These are phyloP conservation scores for Nemania abortiva DNA, from an alignment of 2,329 filamentous ascomycete genomes.

Conservation along the genomic window DNA sequence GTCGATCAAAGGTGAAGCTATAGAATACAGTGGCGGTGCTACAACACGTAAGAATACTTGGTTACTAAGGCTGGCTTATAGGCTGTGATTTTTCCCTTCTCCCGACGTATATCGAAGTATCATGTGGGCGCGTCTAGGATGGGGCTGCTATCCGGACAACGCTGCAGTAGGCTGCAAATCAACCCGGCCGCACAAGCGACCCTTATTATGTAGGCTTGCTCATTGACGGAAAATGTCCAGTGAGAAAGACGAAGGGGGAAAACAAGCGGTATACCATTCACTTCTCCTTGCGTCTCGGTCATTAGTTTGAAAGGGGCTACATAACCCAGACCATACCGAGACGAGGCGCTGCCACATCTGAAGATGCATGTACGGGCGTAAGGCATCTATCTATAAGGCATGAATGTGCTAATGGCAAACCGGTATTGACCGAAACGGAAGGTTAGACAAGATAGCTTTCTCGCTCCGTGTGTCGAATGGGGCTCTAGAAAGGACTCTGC, in stretches of 20 bases:
- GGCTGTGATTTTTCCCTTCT: neutral
- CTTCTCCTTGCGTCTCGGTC: neutral
- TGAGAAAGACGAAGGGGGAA: neutral
- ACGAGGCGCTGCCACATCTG: neutral
- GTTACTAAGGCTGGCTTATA: neutral
- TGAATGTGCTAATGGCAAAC: neutral
- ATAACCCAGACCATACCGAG: neutral
- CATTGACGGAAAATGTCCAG: neutral
- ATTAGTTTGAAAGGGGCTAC: neutral
- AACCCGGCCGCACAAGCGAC: neutral
- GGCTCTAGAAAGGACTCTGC: conserved; percentile 3
- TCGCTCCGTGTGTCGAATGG: neutral
- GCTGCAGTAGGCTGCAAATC: neutral
- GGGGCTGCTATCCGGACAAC: neutral
- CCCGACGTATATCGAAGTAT: neutral
- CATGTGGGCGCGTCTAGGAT: neutral
- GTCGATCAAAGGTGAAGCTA: neutral
- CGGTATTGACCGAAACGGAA: neutral
- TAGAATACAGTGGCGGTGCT: conserved; percentile 1
- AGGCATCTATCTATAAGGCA: neutral
- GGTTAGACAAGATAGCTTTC: neutral
- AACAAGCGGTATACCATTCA: neutral
- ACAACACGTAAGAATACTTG: neutral
- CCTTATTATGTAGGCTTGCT: neutral
- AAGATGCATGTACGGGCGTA: neutral